phyloP scores from a whole-genome alignment of 2,329 filamentous ascomycete species.

The Lasiodiplodia theobromae region DNA sequence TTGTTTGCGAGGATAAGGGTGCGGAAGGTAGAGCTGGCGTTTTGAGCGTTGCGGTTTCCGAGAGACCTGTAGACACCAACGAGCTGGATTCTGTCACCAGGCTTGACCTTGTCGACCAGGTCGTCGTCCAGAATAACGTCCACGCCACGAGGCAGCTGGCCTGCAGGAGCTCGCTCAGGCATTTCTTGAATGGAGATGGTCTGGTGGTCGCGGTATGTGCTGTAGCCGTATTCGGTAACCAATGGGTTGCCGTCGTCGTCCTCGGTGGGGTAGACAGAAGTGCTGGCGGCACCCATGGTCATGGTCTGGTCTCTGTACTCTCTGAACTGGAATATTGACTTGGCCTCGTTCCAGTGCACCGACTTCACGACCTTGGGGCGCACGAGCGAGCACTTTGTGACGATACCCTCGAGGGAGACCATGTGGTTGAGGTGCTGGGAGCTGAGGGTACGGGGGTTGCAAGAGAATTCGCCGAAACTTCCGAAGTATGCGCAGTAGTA shows the following conservation, averaged over 20 bases:
- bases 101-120: constrained; percentile 92
- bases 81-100: constrained; percentile 92
- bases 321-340: constrained; percentile 84
- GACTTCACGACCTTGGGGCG: constrained; percentile 98
- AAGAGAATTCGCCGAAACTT: constrained; percentile 92
- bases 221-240: constrained; percentile 94
- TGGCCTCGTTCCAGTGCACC: constrained; percentile 92
- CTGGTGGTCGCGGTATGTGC: constrained; percentile 94
- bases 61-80: constrained; percentile 96
- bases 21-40: constrained; percentile 92
- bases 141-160: constrained; percentile 91
- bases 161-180: constrained; percentile 94
- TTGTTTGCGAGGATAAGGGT: constrained; percentile 95
- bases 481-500: constrained; percentile 99
- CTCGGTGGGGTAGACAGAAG: constrained; percentile 92
- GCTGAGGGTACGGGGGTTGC: constrained; percentile 91
- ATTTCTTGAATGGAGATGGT: constrained; percentile 99
- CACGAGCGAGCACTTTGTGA: constrained; percentile 94
- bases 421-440: constrained; percentile 93
- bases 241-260: constrained; percentile 93
- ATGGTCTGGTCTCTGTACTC: constrained; percentile 98
- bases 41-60: constrained; percentile 89
- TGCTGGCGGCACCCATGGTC: constrained; percentile 83
- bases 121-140: constrained; percentile 98
- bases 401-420: constrained; percentile 97